Evolutionary conservation across 768 basidiomycete genomes (phyloP), one percentile per base, ranked within the genome.

Genomic region (Termitomyces sp.): DNA sequence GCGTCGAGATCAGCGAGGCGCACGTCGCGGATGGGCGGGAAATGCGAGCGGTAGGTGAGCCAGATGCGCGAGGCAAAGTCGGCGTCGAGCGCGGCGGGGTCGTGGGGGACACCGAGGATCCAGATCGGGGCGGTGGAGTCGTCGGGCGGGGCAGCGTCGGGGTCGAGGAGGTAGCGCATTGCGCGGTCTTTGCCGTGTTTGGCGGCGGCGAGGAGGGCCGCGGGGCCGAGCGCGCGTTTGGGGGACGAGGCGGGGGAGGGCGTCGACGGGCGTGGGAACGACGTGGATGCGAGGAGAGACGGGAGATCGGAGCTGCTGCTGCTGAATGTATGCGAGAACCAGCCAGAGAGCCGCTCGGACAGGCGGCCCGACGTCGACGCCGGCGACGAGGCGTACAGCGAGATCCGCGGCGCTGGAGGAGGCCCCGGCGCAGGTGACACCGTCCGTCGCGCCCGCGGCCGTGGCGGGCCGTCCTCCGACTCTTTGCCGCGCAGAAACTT

Each of bases 31-130:
- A 98, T 95, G 2, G 93, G 88, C 0, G 83, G 70, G 62, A 95
- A 96, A 43, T 93, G 88, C 2, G 86, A 87, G 26, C 95, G 90
- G 73, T 98, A 98, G 0, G 95, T 96, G 47, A 95, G 80, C 89
- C 93, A 97, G 53, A 97, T 79, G 6, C 89, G 79, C 0, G 91
- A 91, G 0, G 87, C 87, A 71, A 96, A 98, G 73, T 98, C 95
- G 13, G 82, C 78, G 67, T 95, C 94, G 70, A 97, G 97, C 1
- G 8, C 18, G 2, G 8, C 9, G 18, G 9, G 16, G 5, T 43
- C n/a, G n/a, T 43, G 41, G 8, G 0, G 9, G 2, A 59, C 53
- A 0, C 95, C 95, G 26, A 97, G 78, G 2, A 97, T 73, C 94
- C 94, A 97, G 32, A 98, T 96, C 0, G 88, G 82, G 20, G 95